Conservation (phyloP, 176 grass and related monocot genomes). For the Lolium perenne region DNA sequence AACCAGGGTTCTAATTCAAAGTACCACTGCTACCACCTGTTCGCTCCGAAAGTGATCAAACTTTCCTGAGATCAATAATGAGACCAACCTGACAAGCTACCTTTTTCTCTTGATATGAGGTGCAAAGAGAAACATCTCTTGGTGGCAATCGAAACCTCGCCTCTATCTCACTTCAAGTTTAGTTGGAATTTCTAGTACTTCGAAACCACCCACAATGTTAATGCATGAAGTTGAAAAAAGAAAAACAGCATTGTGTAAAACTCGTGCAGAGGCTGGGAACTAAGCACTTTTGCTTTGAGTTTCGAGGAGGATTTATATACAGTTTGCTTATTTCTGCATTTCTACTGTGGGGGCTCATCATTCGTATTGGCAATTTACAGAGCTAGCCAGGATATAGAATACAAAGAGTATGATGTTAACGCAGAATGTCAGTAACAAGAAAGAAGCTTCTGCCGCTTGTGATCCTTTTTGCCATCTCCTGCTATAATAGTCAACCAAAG, state of each 20-base stretch:
- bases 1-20: too few species aligned
- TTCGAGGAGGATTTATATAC: conserved; percentile 16
- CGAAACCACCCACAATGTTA: background rate
- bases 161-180: too few species aligned
- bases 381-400: conserved; percentile 3
- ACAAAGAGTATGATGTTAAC: conserved; percentile 26
- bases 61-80: too few species aligned
- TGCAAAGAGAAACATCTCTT: too few species aligned
- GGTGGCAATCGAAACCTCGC: too few species aligned
- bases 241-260: background rate
- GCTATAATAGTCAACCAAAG: conserved; percentile 6
- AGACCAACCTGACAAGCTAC: too few species aligned
- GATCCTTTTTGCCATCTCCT: conserved; percentile 19
- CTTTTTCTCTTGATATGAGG: too few species aligned
- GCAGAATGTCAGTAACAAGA: conserved; percentile 3
- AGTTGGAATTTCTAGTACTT: too few species aligned
- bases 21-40: too few species aligned
- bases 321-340: background rate
- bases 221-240: background rate
- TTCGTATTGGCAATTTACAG: conserved; percentile 32
- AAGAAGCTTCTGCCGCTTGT: background rate
- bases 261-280: background rate
- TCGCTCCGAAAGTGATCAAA: too few species aligned
- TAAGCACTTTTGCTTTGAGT: background rate
- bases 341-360: background rate